Base-by-base conservation (phyloP, 2,329 filamentous ascomycete genomes). In the Endothia cerciana region DNA sequence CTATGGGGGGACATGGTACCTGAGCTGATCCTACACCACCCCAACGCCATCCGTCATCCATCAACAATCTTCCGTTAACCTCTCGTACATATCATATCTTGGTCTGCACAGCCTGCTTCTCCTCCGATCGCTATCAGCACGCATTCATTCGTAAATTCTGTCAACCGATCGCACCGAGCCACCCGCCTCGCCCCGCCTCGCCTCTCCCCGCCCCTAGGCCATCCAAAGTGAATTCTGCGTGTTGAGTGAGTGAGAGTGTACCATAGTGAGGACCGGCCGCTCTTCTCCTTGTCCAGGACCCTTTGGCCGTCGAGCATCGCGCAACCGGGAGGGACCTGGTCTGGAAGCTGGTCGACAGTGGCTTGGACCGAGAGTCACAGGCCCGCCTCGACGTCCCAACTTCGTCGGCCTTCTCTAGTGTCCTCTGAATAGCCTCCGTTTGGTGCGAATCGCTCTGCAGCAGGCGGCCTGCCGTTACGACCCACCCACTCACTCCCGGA, bases 241-340 rank as follows among this genome's bases (percentile, higher is more conserved):
- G 15, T n/a, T 2, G 22, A 13, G 45, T 15, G 22, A 49, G 45
- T 11, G n/a, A 25, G 22, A 49, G 19, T 11, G 2, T 15, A 25
- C 45, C 45, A 13, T 13, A 8, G 45, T 13, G 45, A 25, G 15
- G 19, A 25, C 45, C n/a, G 45, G 45, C n/a, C 40, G 19, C 15
- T 41, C n/a, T 19, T 17, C 5, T 41, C 11, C 43, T 8, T 47
- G 22, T 6, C 22, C 22, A 49, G 13, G 22, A 15, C 10, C 11
- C 22, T n/a, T n/a, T 28, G 45, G 51, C 51, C 11, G 17, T 55
- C 30, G 49, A 55, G 51, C 30, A 55, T n/a, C 51, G 4, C 30
- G 51, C 51, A 15, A 28, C 30, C 51, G 28, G 51, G 51, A 55
- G 36, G 51, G 51, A 55, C 51, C 51, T 36, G 36, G 51, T 11